A percentile compares a stretch with the other conserved stretches of the same genome.
phyloP scores from a whole-genome alignment of 2,329 filamentous ascomycete species.

The Aspergillus ibericus region DNA sequence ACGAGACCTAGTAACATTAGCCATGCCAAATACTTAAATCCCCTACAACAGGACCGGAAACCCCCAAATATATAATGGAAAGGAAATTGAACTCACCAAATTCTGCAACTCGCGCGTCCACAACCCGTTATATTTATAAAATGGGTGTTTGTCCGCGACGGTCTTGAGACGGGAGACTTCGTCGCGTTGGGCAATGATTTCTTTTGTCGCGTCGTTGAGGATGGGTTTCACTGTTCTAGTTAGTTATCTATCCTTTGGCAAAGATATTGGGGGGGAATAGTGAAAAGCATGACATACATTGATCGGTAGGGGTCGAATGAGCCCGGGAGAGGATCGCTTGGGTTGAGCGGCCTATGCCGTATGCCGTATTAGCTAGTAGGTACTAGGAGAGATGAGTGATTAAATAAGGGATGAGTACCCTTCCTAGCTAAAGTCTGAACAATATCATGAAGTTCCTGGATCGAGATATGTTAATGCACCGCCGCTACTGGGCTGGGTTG shows the following conservation, averaged over 20 bases:
- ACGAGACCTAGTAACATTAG: conserved; percentile 49
- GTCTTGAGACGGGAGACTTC: conserved; percentile 69
- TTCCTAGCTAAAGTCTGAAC: conserved; percentile 80
- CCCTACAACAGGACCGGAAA: not conserved
- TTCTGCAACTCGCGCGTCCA: conserved; percentile 86
- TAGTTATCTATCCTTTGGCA: conserved; percentile 1
- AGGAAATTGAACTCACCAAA: conserved; percentile 57
- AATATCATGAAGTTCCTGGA: conserved; percentile 71
- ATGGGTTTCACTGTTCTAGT: conserved; percentile 62
- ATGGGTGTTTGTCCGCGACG: conserved; percentile 81
- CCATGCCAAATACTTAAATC: too few species aligned
- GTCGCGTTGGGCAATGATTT: conserved; percentile 70
- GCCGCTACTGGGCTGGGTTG: conserved; percentile 11
- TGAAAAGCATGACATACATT: conserved; percentile 49
- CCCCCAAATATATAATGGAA: too few species aligned
- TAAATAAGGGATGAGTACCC: conserved; percentile 41
- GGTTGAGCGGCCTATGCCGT: conserved; percentile 67
- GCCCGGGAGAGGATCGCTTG: conserved; percentile 84
- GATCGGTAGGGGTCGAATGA: conserved; percentile 75
- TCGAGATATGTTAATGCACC: conserved; percentile 14
- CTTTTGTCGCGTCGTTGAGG: conserved; percentile 66
- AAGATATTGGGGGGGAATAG: not conserved
- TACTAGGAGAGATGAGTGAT: not conserved
- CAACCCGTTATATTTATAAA: conserved; percentile 94
- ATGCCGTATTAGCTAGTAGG: not conserved